phyloP scores from a whole-genome alignment of 2,329 filamentous ascomycete genomes.

The Leptodontidium sp. region DNA sequence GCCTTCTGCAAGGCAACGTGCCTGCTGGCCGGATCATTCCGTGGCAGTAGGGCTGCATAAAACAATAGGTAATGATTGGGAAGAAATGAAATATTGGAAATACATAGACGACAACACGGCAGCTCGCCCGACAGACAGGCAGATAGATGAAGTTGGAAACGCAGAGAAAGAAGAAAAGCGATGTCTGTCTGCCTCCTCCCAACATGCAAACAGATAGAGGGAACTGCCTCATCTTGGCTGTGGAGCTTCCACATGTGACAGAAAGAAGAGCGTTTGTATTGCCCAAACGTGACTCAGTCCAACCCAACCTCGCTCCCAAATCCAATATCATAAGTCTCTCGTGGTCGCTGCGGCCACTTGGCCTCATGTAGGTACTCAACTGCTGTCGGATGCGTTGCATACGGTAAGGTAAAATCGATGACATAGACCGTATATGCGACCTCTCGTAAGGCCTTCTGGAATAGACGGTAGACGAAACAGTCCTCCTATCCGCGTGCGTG shows the following conservation, averaged over 20 bases:
- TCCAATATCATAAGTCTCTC: neutral
- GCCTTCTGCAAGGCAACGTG: conserved; percentile 19
- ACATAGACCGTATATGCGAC: neutral
- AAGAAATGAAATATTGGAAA: conserved; percentile 9
- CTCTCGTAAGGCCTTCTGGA: conserved; percentile 21
- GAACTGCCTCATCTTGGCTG: neutral
- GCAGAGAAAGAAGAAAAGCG: conserved; percentile 8
- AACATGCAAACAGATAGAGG: conserved; percentile 9
- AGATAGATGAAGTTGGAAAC: conserved; percentile 13
- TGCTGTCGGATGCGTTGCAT: conserved; percentile 7
- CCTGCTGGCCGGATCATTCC: conserved; percentile 27
- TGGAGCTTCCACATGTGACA: conserved; percentile 17
- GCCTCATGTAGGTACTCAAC: conserved; percentile 8
- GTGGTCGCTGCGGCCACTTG: conserved; percentile 5
- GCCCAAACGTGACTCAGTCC: conserved; percentile 8
- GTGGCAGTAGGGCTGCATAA: conserved; percentile 35
- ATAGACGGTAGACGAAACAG: neutral
- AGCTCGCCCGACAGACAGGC: conserved; percentile 30
- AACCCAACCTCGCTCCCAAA: conserved; percentile 11
- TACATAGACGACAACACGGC: conserved; percentile 26
- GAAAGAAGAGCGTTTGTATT: conserved; percentile 17
- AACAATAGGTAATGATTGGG: conserved; percentile 25
- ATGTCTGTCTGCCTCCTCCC: neutral
- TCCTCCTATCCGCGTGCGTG: conserved; percentile 24
- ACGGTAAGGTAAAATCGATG: neutral